Conservation (phyloP, 2,329 filamentous ascomycete genomes). For the Fusarium xyrophilum region DNA sequence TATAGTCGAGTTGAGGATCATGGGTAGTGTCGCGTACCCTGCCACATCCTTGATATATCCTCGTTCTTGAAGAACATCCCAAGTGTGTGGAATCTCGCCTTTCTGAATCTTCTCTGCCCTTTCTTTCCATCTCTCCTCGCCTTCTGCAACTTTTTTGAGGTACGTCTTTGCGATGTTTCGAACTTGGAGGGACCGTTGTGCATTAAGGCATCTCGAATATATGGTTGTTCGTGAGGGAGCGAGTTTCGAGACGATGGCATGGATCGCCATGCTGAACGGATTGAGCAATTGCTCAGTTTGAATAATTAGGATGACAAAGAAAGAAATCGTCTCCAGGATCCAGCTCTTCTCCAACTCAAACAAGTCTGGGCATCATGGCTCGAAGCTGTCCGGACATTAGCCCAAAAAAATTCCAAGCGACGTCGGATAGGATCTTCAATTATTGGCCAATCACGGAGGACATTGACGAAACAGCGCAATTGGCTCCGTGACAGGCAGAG, state of each 20-base stretch:
- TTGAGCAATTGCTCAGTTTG: background rate
- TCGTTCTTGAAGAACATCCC: slow-evolving; percentile 72
- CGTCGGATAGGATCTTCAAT: slow-evolving; percentile 21
- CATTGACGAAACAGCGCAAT: slow-evolving; percentile 37
- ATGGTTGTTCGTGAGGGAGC: slow-evolving; percentile 37
- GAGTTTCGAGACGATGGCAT: slow-evolving; percentile 36
- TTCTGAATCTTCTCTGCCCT: slow-evolving; percentile 56
- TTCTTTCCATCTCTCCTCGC: slow-evolving; percentile 56
- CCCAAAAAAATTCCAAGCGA: slow-evolving; percentile 41
- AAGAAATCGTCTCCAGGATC: background rate
- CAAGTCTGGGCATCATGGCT: slow-evolving; percentile 19
- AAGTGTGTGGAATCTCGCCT: slow-evolving; percentile 61
- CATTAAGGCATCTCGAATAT: slow-evolving; percentile 36
- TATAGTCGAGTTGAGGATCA: background rate
- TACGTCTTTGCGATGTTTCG: slow-evolving; percentile 53
- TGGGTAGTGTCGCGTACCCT: slow-evolving; percentile 59
- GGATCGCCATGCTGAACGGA: slow-evolving; percentile 40
- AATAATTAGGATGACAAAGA: background rate
- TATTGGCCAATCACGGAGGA: slow-evolving; percentile 42
- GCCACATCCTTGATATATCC: slow-evolving; percentile 77
- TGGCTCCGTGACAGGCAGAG: slow-evolving; percentile 30
- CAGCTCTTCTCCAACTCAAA: slow-evolving; percentile 6
- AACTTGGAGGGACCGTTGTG: slow-evolving; percentile 34
- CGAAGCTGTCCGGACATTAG: slow-evolving; percentile 14
- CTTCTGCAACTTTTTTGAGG: slow-evolving; percentile 52